Evolutionary conservation across 2,329 filamentous ascomycete genomes (phyloP).

Genomic region (Colletotrichum musicola): DNA sequence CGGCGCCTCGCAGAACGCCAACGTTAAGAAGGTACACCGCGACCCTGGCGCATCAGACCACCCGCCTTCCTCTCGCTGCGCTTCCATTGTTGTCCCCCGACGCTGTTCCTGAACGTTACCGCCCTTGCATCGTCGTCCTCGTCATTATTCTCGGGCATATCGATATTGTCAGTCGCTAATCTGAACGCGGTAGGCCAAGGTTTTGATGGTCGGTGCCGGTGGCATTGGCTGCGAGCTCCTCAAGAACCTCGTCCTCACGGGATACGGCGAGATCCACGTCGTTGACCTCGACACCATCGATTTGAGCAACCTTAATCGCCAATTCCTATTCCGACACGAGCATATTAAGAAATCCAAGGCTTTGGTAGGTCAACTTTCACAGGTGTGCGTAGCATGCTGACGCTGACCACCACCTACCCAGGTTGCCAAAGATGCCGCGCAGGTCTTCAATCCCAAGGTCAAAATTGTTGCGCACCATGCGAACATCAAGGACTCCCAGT

Average conservation of each 20-base stretch:
- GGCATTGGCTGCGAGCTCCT: conserved; percentile 98
- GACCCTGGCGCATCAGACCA: conserved; percentile 35
- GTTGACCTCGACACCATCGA: conserved; percentile 99
- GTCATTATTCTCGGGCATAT: background rate
- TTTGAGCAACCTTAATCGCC: conserved; percentile 95
- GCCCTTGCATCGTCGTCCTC: background rate
- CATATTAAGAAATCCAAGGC: conserved; percentile 99
- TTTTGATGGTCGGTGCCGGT: conserved; percentile 95
- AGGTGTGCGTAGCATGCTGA: background rate
- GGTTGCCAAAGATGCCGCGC: conserved; percentile 93
- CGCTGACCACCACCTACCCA: conserved; percentile 50
- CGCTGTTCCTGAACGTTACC: background rate
- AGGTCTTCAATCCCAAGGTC: conserved; percentile 89
- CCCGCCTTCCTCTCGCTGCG: conserved; percentile 10
- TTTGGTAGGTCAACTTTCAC: conserved; percentile 69
- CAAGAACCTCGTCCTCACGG: conserved; percentile 93
- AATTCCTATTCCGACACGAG: conserved; percentile 96
- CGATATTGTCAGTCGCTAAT: conserved; percentile 47
- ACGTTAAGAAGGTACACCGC: conserved; percentile 75
- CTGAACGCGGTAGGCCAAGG: conserved; percentile 72
- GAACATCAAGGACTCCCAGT: conserved; percentile 92
- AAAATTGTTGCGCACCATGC: conserved; percentile 91
- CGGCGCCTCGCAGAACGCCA: conserved; percentile 71
- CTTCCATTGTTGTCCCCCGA: background rate
- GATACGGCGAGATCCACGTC: conserved; percentile 93